A percentile compares a stretch with the other conserved stretches of the same genome.
Conservation (phyloP, 179 eudicot species). For the Sideroxylon spinosum region DNA sequence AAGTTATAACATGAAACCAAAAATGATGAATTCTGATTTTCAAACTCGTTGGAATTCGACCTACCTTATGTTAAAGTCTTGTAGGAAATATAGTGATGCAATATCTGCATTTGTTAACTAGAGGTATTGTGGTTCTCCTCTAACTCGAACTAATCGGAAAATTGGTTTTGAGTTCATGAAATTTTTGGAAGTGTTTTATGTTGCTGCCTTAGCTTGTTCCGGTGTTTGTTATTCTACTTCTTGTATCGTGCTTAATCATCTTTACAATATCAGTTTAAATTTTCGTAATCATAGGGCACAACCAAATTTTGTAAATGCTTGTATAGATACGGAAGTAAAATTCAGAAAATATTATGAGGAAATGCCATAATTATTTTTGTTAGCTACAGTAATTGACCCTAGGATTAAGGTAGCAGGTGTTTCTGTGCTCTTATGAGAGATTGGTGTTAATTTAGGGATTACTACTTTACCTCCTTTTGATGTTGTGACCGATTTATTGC, state of each 20-base stretch:
- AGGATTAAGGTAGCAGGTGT: neutral
- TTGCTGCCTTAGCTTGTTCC: too few species aligned
- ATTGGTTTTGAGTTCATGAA: neutral
- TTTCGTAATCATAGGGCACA: too few species aligned
- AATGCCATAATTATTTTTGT: neutral
- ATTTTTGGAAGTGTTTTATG: too few species aligned
- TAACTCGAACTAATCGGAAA: neutral
- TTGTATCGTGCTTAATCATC: too few species aligned
- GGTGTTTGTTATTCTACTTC: too few species aligned
- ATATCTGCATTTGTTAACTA: neutral
- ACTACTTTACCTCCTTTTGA: too few species aligned
- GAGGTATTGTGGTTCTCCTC: neutral
- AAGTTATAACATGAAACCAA: neutral
- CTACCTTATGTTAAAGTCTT: too few species aligned
- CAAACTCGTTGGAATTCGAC: too few species aligned
- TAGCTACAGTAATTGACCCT: neutral
- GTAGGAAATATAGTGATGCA: neutral
- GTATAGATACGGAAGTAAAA: neutral
- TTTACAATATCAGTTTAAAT: too few species aligned
- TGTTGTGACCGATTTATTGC: too few species aligned
- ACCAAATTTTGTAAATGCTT: too few species aligned
- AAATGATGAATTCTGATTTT: neutral
- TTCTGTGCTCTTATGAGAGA: neutral
- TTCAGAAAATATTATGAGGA: neutral
- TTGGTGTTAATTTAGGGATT: too few species aligned